Percentiles rank a stretch among this genome's conserved stretches.
Conservation (phyloP, 768 basidiomycete genomes). For the Lentinula raphanica region DNA sequence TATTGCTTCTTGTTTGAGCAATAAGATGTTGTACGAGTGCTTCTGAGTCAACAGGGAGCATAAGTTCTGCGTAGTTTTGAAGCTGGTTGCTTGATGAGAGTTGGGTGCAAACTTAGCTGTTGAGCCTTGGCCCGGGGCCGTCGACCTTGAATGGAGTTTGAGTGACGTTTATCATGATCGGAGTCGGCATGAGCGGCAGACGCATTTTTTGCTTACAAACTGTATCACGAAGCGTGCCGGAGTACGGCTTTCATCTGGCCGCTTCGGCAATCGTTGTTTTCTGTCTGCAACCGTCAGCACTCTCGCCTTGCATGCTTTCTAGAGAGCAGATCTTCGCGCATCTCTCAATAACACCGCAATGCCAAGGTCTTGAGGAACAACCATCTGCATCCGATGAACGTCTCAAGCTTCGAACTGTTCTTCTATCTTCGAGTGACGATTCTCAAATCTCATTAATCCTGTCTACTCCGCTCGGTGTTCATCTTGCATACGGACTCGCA, state of each 20-base stretch:
- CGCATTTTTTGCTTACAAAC: too few species aligned
- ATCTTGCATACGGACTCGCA: constrained; percentile 49
- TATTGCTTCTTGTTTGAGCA: constrained; percentile 49
- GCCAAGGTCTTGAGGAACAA: background rate
- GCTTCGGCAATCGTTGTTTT: too few species aligned
- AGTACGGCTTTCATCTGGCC: too few species aligned
- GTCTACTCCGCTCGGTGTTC: constrained; percentile 31
- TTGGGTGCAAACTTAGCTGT: too few species aligned
- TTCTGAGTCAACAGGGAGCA: background rate
- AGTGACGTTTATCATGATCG: background rate
- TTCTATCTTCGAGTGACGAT: background rate
- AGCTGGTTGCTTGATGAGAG: background rate
- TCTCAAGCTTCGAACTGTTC: background rate
- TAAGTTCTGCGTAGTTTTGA: background rate
- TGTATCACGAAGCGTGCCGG: too few species aligned
- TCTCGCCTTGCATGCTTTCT: background rate
- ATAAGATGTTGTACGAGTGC: constrained; percentile 58
- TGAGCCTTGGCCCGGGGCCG: too few species aligned
- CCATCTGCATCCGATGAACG: background rate
- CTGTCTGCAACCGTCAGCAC: too few species aligned
- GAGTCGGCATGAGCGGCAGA: too few species aligned
- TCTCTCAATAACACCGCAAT: background rate
- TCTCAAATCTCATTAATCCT: background rate
- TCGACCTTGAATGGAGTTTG: background rate
- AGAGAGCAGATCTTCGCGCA: background rate